Base-by-base conservation (phyloP, 23 red algal genomes). In the Gracilaria caudata region DNA sequence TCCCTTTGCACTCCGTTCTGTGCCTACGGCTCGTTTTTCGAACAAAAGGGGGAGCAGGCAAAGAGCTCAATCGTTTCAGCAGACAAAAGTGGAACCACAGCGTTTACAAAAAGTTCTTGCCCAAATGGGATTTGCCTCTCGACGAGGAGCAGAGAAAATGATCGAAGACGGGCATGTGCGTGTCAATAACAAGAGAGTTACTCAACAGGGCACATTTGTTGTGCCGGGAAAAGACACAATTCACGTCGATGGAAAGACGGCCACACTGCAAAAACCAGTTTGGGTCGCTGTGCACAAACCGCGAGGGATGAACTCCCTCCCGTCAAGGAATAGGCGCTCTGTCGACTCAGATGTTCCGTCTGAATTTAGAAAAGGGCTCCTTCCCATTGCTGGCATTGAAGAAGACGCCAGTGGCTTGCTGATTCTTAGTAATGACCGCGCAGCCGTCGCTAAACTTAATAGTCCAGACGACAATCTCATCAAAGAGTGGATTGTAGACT, bases 51-150 rank as follows among this genome's bases (percentile, higher is more conserved):
- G 61, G 29, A 37, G 19, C 61, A 66, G 12, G 19, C 3, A 66
- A 66, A 33, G 61, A 66, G 13, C 26, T 17, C 61, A 12, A 25
- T 30, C 30, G 61, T 1, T 36, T 36, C 29, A 36, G 30, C 30
- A 60, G 57, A 6, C 61, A 17, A 66, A 12, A 66, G 19, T 1
- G 24, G 82, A 86, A 36, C 43, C 55, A 45, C 72, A 92, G 76
- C 86, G 95, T 49, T 40, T 97, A 21, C 88, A 97, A 79, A 97
- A 97, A 57, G 86, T 93, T 44, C 87, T 97, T 24, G 71, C 73
- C 0, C 83, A 81, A 32, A 53, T 85, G 79, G 95, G 84, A 9
- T 51, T 89, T 11, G 87, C 76, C 39, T 97, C 95, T 21, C 86
- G 95, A 25, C 64, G 95, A 73, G 56, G 88, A 43, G 83, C 90